phyloP scores from a whole-genome alignment of 805 yeast species.

The Myxozyma lipomycoides region DNA sequence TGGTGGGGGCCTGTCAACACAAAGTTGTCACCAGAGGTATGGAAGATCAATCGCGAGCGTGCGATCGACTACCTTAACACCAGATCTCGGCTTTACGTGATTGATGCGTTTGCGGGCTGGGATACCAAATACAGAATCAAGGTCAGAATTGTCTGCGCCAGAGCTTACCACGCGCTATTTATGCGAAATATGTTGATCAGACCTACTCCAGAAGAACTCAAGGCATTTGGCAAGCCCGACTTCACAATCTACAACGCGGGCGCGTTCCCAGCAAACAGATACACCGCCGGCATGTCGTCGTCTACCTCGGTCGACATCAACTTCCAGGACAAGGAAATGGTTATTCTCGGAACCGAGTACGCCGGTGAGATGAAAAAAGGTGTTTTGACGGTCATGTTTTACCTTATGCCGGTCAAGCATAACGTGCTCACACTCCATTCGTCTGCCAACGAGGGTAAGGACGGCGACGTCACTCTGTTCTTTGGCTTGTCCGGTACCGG shows the following conservation, averaged over 20 bases:
- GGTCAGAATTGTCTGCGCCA: conserved; percentile 92
- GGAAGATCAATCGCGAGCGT: conserved; percentile 93
- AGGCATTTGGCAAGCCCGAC: conserved; percentile 92
- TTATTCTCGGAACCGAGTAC: conserved; percentile 95
- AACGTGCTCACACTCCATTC: conserved; percentile 91
- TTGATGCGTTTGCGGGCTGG: conserved; percentile 99
- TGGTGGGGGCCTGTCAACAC: conserved; percentile 99
- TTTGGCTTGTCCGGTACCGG: conserved; percentile 98
- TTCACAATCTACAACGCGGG: conserved; percentile 98
- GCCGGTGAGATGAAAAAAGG: conserved; percentile 99
- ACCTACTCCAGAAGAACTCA: conserved; percentile 85
- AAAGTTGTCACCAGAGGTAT: conserved; percentile 87
- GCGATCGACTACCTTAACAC: conserved; percentile 96
- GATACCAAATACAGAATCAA: conserved; percentile 96
- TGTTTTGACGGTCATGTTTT: conserved; percentile 97
- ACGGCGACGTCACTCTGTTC: conserved; percentile 88
- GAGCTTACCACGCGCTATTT: conserved; percentile 97
- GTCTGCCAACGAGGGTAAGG: conserved; percentile 80
- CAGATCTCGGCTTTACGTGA: conserved; percentile 86
- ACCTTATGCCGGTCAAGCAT: conserved; percentile 93
- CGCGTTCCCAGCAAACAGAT: conserved; percentile 95
- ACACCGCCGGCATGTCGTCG: conserved; percentile 96
- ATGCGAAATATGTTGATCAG: conserved; percentile 97
- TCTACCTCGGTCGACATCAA: conserved; percentile 93
- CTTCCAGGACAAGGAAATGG: conserved; percentile 98